Evolutionary conservation across 352 stramenopile species (phyloP), one percentile per base, ranked within the genome.

Genomic region (Phytopythium sindhum): DNA sequence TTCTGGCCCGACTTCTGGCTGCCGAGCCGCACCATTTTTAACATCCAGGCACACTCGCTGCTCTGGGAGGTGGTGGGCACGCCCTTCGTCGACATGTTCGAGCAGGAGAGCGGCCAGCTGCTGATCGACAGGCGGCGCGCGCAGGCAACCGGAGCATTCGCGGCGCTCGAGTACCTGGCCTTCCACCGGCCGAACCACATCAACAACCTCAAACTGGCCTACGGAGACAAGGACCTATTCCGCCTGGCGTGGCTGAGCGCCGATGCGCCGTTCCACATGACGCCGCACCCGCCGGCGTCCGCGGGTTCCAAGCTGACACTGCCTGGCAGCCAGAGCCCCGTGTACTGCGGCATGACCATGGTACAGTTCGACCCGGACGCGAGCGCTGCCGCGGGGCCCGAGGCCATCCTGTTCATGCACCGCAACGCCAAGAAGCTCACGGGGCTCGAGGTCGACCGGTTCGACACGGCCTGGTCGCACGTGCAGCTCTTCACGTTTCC

Each of bases 1-100:
- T 86, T 89, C 48, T 89, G 80, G 80, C 80, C 80, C 0, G 80
- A 89, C 48, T 86, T 82, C 62, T 89, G 80, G 80, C 74, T 78
- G 51, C 73, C 75, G 23, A 65, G 50, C 24, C 61, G 83, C 55
- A 73, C 77, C 6, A 85, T 86, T 48, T 88, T 88, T 52, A 88
- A 88, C 58, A 77, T 88, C 39, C 71, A 86, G 37, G 66, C 66
- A 19, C 53, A 74, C 9, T 83, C 73, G 29, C 67, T 84, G 51
- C 61, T 89, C 12, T 89, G 80, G 78, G 67, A 84, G 35, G 57
- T 84, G 28, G 56, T 89, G 8, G 77, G 69, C 45, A 42, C 79
- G 41, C 65, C 68, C 8, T 84, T 77, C 54, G 73, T 84, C 12
- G 69, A 86, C 68, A 88, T 86, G 79, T 88, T 89, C 42, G 79